Percentiles rank a stretch among this genome's conserved stretches.
These are phyloP conservation scores for Tricholoma sp. DNA, from an alignment of 768 basidiomycete genomes.

Conservation along the genomic window DNA sequence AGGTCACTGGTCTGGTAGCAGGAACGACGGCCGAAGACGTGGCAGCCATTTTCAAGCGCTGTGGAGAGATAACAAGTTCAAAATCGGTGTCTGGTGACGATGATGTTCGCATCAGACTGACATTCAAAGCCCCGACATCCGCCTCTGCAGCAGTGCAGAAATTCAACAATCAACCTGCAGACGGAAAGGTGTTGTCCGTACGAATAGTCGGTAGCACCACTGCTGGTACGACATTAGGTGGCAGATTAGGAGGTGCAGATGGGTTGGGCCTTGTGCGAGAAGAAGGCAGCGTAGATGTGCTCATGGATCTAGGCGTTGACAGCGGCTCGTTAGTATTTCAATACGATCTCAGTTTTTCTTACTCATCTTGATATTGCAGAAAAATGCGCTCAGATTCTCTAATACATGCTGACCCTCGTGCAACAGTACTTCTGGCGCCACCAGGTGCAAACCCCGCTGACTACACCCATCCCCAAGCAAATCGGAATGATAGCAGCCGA, in stretches of 20 bases:
- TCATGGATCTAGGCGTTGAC: slow-evolving; percentile 47
- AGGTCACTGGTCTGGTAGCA: slow-evolving; percentile 65
- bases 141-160: slow-evolving; percentile 67
- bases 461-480: slow-evolving; percentile 32
- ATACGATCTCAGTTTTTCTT: not conserved
- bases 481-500: slow-evolving; percentile 24
- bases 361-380: slow-evolving; percentile 30
- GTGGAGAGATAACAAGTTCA: slow-evolving; percentile 56
- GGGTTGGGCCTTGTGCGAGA: slow-evolving; percentile 49
- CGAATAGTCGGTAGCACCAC: slow-evolving; percentile 50
- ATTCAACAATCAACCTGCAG: slow-evolving; percentile 78
- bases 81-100: slow-evolving; percentile 30
- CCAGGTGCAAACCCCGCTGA: slow-evolving; percentile 58
- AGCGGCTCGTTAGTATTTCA: slow-evolving; percentile 50
- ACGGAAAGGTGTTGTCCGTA: slow-evolving; percentile 71
- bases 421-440: slow-evolving; percentile 62
- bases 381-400: slow-evolving; percentile 86
- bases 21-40: slow-evolving; percentile 85
- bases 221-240: slow-evolving; percentile 47
- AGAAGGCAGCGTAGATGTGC: slow-evolving; percentile 51
- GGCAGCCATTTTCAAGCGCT: slow-evolving; percentile 79
- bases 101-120: slow-evolving; percentile 61
- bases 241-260: slow-evolving; percentile 51
- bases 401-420: slow-evolving; percentile 56
- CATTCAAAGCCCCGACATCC: slow-evolving; percentile 59